phyloP scores from a whole-genome alignment of 2,329 filamentous ascomycete genomes.

The Penicillium vulpinum region DNA sequence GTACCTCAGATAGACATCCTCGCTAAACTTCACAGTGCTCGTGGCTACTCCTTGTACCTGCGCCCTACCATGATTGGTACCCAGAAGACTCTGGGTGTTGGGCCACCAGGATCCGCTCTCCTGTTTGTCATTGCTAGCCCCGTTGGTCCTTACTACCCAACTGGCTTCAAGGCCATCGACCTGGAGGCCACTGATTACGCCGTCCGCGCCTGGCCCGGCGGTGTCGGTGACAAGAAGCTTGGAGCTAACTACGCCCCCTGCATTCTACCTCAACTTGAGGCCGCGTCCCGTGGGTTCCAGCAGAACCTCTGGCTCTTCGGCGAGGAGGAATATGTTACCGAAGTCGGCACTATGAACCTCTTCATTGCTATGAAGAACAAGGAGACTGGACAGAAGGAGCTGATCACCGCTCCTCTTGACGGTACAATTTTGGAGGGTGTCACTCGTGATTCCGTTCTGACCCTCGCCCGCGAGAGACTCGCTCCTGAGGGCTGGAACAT shows the following conservation, averaged over 20 bases:
- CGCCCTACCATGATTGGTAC: conserved; percentile 97
- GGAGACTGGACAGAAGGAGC: conserved; percentile 84
- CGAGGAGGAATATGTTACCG: conserved; percentile 91
- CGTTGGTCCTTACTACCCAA: conserved; percentile 96
- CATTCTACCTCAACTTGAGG: conserved; percentile 92
- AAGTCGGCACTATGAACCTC: conserved; percentile 99
- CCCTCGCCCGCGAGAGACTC: conserved; percentile 79
- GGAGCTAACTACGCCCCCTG: conserved; percentile 99
- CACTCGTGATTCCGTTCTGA: conserved; percentile 86
- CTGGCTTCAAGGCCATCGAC: conserved; percentile 94
- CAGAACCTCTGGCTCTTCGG: conserved; percentile 99
- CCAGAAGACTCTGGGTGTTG: conserved; percentile 88
- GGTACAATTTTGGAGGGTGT: conserved; percentile 96
- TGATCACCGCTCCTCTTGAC: conserved; percentile 92
- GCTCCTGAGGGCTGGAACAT: conserved; percentile 84
- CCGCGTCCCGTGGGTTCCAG: conserved; percentile 87
- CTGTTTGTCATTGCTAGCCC: conserved; percentile 95
- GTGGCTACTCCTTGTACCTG: conserved; percentile 92
- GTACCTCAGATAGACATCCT: not conserved
- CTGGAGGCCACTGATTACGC: conserved; percentile 96
- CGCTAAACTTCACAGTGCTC: conserved; percentile 43
- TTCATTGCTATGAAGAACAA: conserved; percentile 84
- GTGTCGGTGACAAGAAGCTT: conserved; percentile 96
- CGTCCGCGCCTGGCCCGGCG: conserved; percentile 94
- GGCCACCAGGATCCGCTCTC: conserved; percentile 85